Evolutionary conservation across 768 basidiomycete genomes (phyloP).

Genomic region (Tricholomella constricta): DNA sequence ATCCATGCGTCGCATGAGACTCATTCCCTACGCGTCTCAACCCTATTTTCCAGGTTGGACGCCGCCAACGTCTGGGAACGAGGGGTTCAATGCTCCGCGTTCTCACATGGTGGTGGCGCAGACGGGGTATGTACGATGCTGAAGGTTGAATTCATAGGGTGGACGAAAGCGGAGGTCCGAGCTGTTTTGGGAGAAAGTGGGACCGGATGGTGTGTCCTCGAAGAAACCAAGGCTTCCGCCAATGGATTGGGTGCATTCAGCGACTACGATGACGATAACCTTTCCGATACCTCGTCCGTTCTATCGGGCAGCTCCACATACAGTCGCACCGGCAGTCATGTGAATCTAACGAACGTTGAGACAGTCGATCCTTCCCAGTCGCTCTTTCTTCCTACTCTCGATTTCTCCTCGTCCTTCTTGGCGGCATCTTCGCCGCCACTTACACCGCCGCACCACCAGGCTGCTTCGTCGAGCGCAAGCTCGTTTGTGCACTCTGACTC

Average conservation of each 20-base stretch:
- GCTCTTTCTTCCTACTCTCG: conserved; percentile 76
- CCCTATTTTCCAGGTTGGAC: conserved; percentile 73
- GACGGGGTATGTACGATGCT: conserved; percentile 67
- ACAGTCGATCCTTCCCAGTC: conserved; percentile 62
- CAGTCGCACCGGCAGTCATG: conserved; percentile 8
- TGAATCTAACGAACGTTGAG: conserved; percentile 16
- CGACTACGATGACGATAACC: conserved; percentile 27
- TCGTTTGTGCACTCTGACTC: conserved; percentile 21
- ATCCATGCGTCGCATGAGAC: conserved; percentile 54
- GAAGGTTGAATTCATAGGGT: conserved; percentile 72
- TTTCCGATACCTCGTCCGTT: conserved; percentile 34
- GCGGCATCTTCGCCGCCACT: conserved; percentile 12
- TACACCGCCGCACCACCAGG: conserved; percentile 3
- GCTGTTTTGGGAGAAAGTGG: conserved; percentile 71
- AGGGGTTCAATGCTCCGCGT: conserved; percentile 62
- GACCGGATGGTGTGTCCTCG: conserved; percentile 73
- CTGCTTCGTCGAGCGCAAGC: conserved; percentile 7
- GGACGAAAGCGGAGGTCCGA: conserved; percentile 66
- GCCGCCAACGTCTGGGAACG: conserved; percentile 66
- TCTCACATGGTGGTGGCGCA: conserved; percentile 41
- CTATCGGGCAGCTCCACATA: conserved; percentile 24
- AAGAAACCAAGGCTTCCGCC: conserved; percentile 44
- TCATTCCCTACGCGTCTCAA: conserved; percentile 65
- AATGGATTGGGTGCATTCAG: conserved; percentile 22
- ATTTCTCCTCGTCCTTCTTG: conserved; percentile 60